Conservation (phyloP, 2,329 filamentous ascomycete species). For the Raffaelea arxii region DNA sequence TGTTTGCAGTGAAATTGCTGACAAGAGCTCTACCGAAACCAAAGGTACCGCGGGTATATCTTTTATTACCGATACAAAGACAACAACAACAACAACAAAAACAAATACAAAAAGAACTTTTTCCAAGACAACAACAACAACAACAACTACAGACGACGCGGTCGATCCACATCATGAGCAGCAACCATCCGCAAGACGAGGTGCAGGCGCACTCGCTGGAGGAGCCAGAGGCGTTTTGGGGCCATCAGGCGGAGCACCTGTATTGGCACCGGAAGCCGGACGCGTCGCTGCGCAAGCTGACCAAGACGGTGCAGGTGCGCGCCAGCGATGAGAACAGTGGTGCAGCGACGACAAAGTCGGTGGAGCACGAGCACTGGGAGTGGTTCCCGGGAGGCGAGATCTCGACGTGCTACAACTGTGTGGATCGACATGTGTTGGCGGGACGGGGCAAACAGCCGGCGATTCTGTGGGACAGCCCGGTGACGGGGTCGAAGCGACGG, state of each 20-base stretch:
- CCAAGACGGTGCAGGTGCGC: constrained; percentile 43
- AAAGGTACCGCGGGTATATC: too few relatives aligned
- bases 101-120: too few relatives aligned
- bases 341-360: too few relatives aligned
- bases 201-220: constrained; percentile 48
- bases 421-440: constrained; percentile 76
- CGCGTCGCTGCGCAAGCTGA: constrained; percentile 46
- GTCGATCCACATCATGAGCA: constrained; percentile 9
- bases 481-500: constrained; percentile 61
- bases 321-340: constrained; percentile 21
- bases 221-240: constrained; percentile 69
- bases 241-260: constrained; percentile 60
- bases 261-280: constrained; percentile 73
- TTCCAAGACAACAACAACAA: too few relatives aligned
- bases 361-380: constrained; percentile 67
- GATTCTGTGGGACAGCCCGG: constrained; percentile 81
- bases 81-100: too few relatives aligned
- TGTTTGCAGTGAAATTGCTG: too few relatives aligned
- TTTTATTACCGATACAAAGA: too few relatives aligned
- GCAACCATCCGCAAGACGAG: constrained; percentile 38
- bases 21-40: too few relatives aligned
- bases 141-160: too few relatives aligned
- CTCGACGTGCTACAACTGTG: constrained; percentile 83
- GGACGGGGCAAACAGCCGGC: constrained; percentile 67
- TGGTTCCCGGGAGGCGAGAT: constrained; percentile 90